Evolutionary conservation across 805 yeast genomes (phyloP).

Genomic region (Candida germanica): DNA sequence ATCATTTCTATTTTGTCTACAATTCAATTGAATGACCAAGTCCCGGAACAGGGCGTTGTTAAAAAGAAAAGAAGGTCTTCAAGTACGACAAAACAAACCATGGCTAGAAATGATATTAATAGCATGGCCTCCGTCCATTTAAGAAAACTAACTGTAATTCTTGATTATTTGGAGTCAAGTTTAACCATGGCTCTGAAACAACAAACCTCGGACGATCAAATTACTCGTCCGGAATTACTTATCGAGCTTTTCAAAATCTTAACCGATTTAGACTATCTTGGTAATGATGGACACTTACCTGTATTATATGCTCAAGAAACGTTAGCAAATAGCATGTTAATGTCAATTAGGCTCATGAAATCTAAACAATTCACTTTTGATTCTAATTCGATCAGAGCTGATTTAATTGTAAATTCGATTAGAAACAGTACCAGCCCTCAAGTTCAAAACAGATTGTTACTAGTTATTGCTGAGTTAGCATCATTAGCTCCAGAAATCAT

Average conservation of each 20-base stretch:
- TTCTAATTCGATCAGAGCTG: slow-evolving; percentile 74
- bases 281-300: slow-evolving; percentile 88
- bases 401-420: slow-evolving; percentile 85
- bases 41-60: slow-evolving; percentile 51
- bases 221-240: slow-evolving; percentile 45
- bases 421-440: slow-evolving; percentile 90
- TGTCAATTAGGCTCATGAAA: slow-evolving; percentile 58
- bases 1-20: slow-evolving; percentile 59
- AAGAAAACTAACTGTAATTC: slow-evolving; percentile 68
- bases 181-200: slow-evolving; percentile 29
- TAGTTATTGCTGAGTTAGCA: slow-evolving; percentile 86
- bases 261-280: slow-evolving; percentile 78
- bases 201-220: slow-evolving; percentile 7
- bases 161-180: slow-evolving; percentile 70
- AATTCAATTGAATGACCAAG: slow-evolving; percentile 51
- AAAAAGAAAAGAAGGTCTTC: slow-evolving; percentile 83
- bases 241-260: slow-evolving; percentile 56
- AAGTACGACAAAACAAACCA: slow-evolving; percentile 70
- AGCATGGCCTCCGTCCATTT: slow-evolving; percentile 75
- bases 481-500: slow-evolving; percentile 86
- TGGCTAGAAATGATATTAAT: slow-evolving; percentile 67
- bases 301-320: slow-evolving; percentile 89
- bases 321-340: slow-evolving; percentile 79
- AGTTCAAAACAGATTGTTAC: slow-evolving; percentile 82
- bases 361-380: slow-evolving; percentile 41